phyloP scores from a whole-genome alignment of 192 early-diverging fungal species.

The Dissophora ornata region DNA sequence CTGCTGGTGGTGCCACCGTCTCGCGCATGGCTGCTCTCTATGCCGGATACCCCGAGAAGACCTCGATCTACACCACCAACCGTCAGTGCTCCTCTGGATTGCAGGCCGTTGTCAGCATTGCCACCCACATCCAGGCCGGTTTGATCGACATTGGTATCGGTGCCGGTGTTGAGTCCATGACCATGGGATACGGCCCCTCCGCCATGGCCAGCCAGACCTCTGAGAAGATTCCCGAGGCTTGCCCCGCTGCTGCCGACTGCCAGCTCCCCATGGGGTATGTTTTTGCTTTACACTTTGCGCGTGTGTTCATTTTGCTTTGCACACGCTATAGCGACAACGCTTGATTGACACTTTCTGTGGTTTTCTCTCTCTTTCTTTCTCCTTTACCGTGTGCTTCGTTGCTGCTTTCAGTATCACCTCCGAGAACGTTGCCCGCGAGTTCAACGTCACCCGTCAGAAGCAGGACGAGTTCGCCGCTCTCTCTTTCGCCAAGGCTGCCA shows the following conservation, averaged over 20 bases:
- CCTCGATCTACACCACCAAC: slow-evolving; percentile 89
- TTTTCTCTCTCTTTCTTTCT: neutral
- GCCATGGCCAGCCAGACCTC: slow-evolving; percentile 82
- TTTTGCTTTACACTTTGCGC: neutral
- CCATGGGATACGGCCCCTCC: slow-evolving; percentile 84
- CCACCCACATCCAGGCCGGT: slow-evolving; percentile 85
- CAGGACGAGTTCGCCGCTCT: slow-evolving; percentile 92
- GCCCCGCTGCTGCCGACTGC: slow-evolving; percentile 82
- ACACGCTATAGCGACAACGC: too few species aligned
- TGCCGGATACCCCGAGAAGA: slow-evolving; percentile 87
- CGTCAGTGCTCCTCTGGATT: slow-evolving; percentile 94
- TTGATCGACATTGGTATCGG: slow-evolving; percentile 93
- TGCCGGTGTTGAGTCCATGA: slow-evolving; percentile 94
- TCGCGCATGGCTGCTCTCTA: slow-evolving; percentile 91
- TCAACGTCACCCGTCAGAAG: slow-evolving; percentile 82
- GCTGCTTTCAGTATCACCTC: slow-evolving; percentile 76
- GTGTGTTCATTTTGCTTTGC: neutral
- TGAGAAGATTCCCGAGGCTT: slow-evolving; percentile 76
- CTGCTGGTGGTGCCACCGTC: slow-evolving; percentile 89
- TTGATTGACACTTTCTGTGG: too few species aligned
- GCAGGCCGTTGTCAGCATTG: slow-evolving; percentile 87
- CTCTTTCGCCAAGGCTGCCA: slow-evolving; percentile 85
- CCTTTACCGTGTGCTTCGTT: slow-evolving; percentile 1
- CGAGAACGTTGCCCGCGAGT: slow-evolving; percentile 95
- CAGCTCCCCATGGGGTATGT: slow-evolving; percentile 83